Evolutionary conservation across 306 rosid species (phyloP), one percentile per base, ranked within the genome.

Genomic region (Fagus crenata): DNA sequence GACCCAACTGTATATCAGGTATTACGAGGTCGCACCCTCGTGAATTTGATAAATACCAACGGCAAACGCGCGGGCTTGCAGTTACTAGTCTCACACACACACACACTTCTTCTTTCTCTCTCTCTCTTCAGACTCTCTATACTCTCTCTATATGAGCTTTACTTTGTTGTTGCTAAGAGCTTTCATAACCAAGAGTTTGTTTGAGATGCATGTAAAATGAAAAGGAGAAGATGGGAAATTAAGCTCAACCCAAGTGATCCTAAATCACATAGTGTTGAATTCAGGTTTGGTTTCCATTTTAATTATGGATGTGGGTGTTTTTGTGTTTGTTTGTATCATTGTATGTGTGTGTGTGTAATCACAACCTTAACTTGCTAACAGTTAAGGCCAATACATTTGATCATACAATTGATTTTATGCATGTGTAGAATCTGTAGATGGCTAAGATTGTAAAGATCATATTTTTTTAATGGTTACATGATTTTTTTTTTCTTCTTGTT

Each of bases 31-130:
- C n/a, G 33, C 37, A 41, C 67, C 37, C 84, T 84, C 90, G 93
- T 91, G 96, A 82, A 71, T 67, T 75, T 32, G 85, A 81, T 91
- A 85, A 91, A 87, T 87, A 80, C 84, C 80, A 86, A 81, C 89
- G 79, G 89, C 87, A 77, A 78, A 81, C 81, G 85, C 88, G 90
- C 89, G 91, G 81, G 35, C 77, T 78, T 39, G 80, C 85, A 73
- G 82, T 86, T 89, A 84, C 85, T 80, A 53, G 69, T 68, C 84
- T 84, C 89, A 72, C 78, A 76, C 76, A n/a, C 79, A 15, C 72
- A 7, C 35, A 2, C 39, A 15, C 18, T 17, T 60, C 73, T 36
- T 3, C 77, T 28, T 35, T 73, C 72, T 67, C n/a, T 58, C 61
- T 15, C 11, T 75, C 77, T 73, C 61, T 69, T 76, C 65, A 60